phyloP scores from a whole-genome alignment of 1,284 basidiomycete genomes.

The Xanthoconium separans region DNA sequence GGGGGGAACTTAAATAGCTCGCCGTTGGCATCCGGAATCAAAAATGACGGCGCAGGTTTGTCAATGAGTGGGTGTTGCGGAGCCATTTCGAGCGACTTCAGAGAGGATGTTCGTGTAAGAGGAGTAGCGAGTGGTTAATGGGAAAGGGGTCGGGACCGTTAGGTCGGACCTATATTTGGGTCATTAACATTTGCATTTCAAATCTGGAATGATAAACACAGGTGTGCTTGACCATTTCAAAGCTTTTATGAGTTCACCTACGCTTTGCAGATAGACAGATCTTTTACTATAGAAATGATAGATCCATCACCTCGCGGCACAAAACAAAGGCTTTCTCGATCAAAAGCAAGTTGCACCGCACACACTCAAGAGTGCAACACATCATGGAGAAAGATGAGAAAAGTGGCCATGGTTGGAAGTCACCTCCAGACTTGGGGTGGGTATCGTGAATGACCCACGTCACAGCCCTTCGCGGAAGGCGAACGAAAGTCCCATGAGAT shows the following conservation, averaged over 20 bases:
- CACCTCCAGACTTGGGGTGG: not conserved
- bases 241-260: too few species aligned
- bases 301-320: too few species aligned
- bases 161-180: constrained; percentile 5
- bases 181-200: not conserved
- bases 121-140: not conserved
- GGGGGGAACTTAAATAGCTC: constrained; percentile 49
- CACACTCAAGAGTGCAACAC: too few species aligned
- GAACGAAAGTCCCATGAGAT: not conserved
- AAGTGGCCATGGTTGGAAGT: not conserved
- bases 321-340: not conserved
- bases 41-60: constrained; percentile 50
- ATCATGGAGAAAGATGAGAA: not conserved
- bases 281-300: not conserved
- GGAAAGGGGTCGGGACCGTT: not conserved
- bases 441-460: not conserved
- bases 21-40: constrained; percentile 49
- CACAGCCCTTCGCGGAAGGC: not conserved
- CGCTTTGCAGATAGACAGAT: too few species aligned
- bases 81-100: constrained; percentile 31
- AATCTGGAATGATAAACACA: not conserved
- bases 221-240: too few species aligned
- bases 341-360: too few species aligned
- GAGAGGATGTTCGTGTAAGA: not conserved
- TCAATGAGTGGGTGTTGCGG: constrained; percentile 40